A percentile compares a stretch with the other conserved stretches of the same genome.
phyloP scores from a whole-genome alignment of 768 basidiomycete species.

The Asterophora lycoperdoides region DNA sequence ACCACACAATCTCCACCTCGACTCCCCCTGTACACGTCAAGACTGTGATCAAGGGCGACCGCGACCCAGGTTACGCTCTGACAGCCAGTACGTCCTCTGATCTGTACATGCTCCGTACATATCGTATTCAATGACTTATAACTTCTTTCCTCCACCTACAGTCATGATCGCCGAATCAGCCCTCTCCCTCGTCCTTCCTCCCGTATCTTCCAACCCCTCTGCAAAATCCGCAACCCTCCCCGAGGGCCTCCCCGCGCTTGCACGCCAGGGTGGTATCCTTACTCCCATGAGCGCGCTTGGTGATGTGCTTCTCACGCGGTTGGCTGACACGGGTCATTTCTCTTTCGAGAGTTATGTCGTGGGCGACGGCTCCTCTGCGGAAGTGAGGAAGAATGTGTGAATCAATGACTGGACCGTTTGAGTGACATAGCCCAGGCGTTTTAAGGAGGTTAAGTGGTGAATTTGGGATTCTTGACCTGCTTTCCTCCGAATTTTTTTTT shows the following conservation, averaged over 20 bases:
- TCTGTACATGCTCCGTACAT: neutral
- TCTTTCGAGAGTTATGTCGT: constrained; percentile 52
- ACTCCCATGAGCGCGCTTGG: constrained; percentile 85
- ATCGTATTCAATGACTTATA: too few relatives aligned
- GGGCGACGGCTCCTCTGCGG: constrained; percentile 11
- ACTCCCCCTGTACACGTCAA: constrained; percentile 47
- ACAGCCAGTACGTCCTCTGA: constrained; percentile 42
- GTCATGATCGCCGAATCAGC: constrained; percentile 81
- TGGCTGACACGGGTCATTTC: constrained; percentile 55
- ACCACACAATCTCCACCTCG: constrained; percentile 62
- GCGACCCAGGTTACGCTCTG: constrained; percentile 73
- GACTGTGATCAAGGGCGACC: constrained; percentile 57
- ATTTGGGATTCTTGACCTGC: neutral
- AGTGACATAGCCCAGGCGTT: too few relatives aligned
- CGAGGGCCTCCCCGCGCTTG: constrained; percentile 48
- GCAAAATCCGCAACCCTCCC: constrained; percentile 29
- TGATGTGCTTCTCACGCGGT: constrained; percentile 62
- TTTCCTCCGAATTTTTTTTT: neutral
- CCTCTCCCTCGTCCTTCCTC: constrained; percentile 42
- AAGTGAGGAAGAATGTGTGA: constrained; percentile 22
- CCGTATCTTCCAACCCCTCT: neutral
- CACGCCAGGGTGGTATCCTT: constrained; percentile 68
- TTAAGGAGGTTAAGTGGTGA: too few relatives aligned
- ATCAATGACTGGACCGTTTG: too few relatives aligned
- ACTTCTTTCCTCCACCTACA: constrained; percentile 23